Percentiles rank a stretch among this genome's conserved stretches.
These are phyloP conservation scores for Blastocystis sp. DNA, from an alignment of 352 stramenopile species.

Conservation along the genomic window DNA sequence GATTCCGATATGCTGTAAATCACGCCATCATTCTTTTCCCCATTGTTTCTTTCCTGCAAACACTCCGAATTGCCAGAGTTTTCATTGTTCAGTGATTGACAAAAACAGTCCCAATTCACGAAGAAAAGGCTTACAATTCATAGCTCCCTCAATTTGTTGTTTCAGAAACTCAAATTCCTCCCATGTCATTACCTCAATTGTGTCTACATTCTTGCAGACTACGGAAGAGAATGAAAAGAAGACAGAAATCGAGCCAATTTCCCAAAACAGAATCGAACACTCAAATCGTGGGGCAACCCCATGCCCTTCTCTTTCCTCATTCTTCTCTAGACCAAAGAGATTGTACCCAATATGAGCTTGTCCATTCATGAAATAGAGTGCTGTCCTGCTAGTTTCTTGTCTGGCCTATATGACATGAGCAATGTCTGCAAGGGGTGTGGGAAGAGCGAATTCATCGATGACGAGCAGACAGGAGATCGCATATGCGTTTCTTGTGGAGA, in stretches of 20 bases:
- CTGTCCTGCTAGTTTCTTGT: neutral
- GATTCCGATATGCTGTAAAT: no score
- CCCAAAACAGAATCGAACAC: neutral
- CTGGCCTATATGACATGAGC: constrained; percentile 5
- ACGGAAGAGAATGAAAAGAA: neutral
- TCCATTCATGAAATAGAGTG: constrained; percentile 6
- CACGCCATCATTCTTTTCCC: no score
- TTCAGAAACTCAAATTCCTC: no score
- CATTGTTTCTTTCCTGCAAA: no score
- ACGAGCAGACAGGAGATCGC: constrained; percentile 37
- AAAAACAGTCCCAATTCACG: no score
- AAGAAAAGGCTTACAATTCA: no score
- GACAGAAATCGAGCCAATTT: neutral
- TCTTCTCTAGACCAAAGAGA: constrained; percentile 15
- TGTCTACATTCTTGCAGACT: no score
- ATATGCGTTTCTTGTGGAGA: constrained; percentile 45
- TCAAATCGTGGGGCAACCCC: no score
- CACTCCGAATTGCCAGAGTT: no score
- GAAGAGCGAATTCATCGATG: constrained; percentile 47
- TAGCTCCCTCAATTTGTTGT: no score
- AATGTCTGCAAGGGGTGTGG: constrained; percentile 47
- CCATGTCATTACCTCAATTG: no score
- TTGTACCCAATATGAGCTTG: neutral
- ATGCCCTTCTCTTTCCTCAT: neutral
- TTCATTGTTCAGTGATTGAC: no score